These are phyloP conservation scores for Ceratocystis alfenasii DNA, from an alignment of 2,329 filamentous ascomycete genomes.

Conservation along the genomic window DNA sequence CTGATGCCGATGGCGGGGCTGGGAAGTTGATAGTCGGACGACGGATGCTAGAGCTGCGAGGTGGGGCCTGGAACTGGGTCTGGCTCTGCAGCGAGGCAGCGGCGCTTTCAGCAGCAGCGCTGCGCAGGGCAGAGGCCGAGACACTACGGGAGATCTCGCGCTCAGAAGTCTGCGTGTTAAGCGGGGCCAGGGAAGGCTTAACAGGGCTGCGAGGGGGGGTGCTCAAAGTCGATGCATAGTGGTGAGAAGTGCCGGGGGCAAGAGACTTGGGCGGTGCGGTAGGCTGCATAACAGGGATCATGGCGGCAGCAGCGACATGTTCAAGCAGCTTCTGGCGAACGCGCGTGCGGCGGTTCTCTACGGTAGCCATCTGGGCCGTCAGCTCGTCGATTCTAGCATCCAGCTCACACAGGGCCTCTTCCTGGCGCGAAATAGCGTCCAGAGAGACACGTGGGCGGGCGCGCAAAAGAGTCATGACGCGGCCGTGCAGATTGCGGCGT, in stretches of 20 bases:
- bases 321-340: constrained; percentile 71
- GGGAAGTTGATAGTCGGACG: constrained; percentile 24
- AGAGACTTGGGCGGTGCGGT: constrained; percentile 24
- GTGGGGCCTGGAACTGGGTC: background rate
- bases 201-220: constrained; percentile 50
- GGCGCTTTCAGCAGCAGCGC: constrained; percentile 31
- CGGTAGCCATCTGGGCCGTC: constrained; percentile 66
- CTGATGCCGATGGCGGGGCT: background rate
- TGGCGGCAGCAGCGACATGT: constrained; percentile 62
- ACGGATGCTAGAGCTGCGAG: constrained; percentile 29
- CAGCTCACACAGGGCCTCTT: constrained; percentile 65
- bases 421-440: constrained; percentile 65
- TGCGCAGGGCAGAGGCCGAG: constrained; percentile 42
- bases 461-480: constrained; percentile 66
- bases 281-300: constrained; percentile 33
- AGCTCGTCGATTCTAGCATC: constrained; percentile 71
- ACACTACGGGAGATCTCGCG: constrained; percentile 30
- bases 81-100: background rate
- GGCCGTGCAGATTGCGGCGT: constrained; percentile 61
- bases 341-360: constrained; percentile 62
- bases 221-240: constrained; percentile 36
- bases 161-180: constrained; percentile 24
- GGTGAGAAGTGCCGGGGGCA: constrained; percentile 29
- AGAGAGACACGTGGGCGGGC: constrained; percentile 59
- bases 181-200: constrained; percentile 32